Percentiles rank a stretch among this genome's conserved stretches.
Conservation (phyloP, 1,139 yeast genomes). For the Blastobotrys apis region DNA sequence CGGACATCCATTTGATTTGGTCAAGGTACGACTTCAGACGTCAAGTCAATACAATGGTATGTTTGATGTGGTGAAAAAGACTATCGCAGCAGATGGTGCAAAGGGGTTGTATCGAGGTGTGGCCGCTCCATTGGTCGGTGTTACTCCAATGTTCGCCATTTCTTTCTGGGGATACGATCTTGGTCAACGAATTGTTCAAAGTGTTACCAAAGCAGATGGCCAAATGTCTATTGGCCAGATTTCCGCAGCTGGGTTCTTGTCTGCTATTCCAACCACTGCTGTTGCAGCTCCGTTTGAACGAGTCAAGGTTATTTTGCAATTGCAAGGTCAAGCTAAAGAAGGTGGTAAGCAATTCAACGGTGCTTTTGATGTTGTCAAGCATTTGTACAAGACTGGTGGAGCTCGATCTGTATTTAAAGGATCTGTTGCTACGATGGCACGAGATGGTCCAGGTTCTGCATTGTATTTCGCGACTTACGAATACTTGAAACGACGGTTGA, state of each 20-base stretch:
- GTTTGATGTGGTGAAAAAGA: constrained; percentile 60
- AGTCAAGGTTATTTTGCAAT: constrained; percentile 88
- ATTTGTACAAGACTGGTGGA: constrained; percentile 79
- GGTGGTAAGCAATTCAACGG: constrained; percentile 45
- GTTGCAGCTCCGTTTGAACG: constrained; percentile 98
- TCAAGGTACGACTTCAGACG: constrained; percentile 83
- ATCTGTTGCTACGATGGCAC: constrained; percentile 82
- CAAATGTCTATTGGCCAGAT: constrained; percentile 63
- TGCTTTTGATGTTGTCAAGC: constrained; percentile 55
- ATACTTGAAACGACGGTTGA: constrained; percentile 59
- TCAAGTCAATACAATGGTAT: constrained; percentile 59
- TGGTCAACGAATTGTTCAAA: constrained; percentile 69
- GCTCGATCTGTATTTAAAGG: constrained; percentile 83
- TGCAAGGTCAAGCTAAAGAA: constrained; percentile 48
- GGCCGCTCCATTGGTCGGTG: constrained; percentile 85
- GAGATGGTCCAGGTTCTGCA: constrained; percentile 99
- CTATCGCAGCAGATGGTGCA: constrained; percentile 68
- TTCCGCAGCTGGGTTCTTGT: constrained; percentile 90
- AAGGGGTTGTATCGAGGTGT: constrained; percentile 84
- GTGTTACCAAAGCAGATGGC: constrained; percentile 40
- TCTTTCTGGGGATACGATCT: constrained; percentile 98
- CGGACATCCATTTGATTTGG: constrained; percentile 93
- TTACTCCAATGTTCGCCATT: constrained; percentile 97
- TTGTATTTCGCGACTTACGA: constrained; percentile 94
- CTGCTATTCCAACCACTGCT: constrained; percentile 90